Base-by-base conservation (phyloP, 2,329 filamentous ascomycete genomes). In the Penicillium freii region DNA sequence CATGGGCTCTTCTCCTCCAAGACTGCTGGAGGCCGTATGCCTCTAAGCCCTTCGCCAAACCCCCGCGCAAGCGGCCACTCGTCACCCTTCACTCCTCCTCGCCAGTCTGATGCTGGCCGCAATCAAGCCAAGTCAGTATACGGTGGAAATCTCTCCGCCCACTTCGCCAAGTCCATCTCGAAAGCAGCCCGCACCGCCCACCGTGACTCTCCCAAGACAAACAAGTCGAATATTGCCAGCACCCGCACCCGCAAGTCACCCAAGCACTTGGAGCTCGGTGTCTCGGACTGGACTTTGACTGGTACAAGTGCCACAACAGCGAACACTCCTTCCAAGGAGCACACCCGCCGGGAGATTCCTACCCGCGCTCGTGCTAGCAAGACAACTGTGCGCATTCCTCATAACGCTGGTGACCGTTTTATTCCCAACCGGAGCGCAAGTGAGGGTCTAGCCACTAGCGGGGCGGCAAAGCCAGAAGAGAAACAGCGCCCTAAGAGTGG, bases 371-470 rank as follows among this genome's bases (percentile, higher is more conserved):
- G 80, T 52, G 66, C 74, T 29, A 75, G 76, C 70, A 95, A 95
- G 84, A 93, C 90, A 15, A 91, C 89, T 1, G 75, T 92, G 57
- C 87, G 85, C 55, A 78, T 84, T 67, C 73, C 80, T 29, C 77
- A 83, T 75, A 94, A 93, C 68, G 83, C 85, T 47, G 91, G 87
- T 39, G 94, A 99, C 75, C 88, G 94, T 52, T 99, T 97, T 81
- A 97, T 99, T 66, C 93, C 94, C 66, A 97, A 96, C 81, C 89
- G 94, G 33, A 84, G 84, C 49, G 90, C 92, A 63, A 96, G 92
- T 80, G 94, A 95, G 51, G 92, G 89, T 55, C 89, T 96, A 71
- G 82, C 87, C 70, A 92, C 92, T 66, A 84, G 84, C 58, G 91
- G 91, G 60, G 88, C 91, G 53, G 87, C 87, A 62, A 97, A 97